Percentiles rank a stretch among this genome's conserved stretches.
Evolutionary conservation across 2,329 filamentous ascomycete genomes (phyloP).

Genomic region (Macrophomina phaseolina): DNA sequence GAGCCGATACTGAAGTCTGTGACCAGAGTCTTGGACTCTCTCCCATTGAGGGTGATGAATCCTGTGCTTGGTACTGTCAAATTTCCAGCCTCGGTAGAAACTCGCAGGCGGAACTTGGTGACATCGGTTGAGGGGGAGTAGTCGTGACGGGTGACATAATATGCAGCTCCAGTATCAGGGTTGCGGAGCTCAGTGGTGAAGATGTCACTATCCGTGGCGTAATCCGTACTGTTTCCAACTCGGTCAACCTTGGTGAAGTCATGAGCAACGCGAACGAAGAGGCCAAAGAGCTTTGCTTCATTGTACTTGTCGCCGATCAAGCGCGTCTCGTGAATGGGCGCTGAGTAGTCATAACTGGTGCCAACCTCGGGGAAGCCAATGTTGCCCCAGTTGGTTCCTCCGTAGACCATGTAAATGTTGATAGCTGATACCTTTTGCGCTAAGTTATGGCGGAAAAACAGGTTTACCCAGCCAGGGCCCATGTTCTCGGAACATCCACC

Average conservation of each 20-base stretch:
- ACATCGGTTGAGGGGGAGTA: slow-evolving; percentile 58
- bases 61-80: slow-evolving; percentile 62
- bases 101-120: slow-evolving; percentile 60
- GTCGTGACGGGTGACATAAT: slow-evolving; percentile 64
- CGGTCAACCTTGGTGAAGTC: slow-evolving; percentile 62
- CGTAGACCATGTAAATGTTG: slow-evolving; percentile 69
- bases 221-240: slow-evolving; percentile 57
- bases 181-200: slow-evolving; percentile 64
- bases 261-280: slow-evolving; percentile 64
- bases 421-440: slow-evolving; percentile 65
- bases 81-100: slow-evolving; percentile 62
- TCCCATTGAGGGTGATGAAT: slow-evolving; percentile 65
- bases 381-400: slow-evolving; percentile 69
- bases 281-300: slow-evolving; percentile 66
- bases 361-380: slow-evolving; percentile 60
- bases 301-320: slow-evolving; percentile 65
- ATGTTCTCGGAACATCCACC: slow-evolving; percentile 61
- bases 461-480: slow-evolving; percentile 64
- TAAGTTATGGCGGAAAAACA: slow-evolving; percentile 69
- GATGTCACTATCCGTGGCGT: slow-evolving; percentile 60
- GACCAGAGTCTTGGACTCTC: slow-evolving; percentile 66
- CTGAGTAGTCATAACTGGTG: slow-evolving; percentile 68
- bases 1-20: too few relatives aligned
- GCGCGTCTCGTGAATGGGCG: slow-evolving; percentile 65
- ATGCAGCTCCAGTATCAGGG: slow-evolving; percentile 61